These are phyloP conservation scores for Epicoccum nigrum DNA, from an alignment of 2,329 filamentous ascomycete species.

Conservation along the genomic window DNA sequence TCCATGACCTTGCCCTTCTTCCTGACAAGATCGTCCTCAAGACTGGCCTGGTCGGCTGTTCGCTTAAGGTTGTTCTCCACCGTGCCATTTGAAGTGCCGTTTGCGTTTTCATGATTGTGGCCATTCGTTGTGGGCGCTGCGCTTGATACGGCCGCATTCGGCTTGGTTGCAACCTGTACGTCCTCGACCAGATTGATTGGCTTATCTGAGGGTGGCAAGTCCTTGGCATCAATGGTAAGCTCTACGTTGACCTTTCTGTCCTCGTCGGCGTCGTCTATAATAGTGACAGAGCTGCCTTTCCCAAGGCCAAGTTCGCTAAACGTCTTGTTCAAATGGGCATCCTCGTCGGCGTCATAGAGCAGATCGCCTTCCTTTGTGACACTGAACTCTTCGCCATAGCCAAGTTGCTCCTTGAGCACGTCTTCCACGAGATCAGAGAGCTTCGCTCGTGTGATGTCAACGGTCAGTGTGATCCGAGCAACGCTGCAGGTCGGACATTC, in stretches of 20 bases:
- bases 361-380: conserved; percentile 73
- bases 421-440: conserved; percentile 79
- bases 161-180: conserved; percentile 56
- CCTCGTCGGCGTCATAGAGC: conserved; percentile 89
- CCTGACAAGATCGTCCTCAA: conserved; percentile 43
- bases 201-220: conserved; percentile 53
- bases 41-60: conserved; percentile 50
- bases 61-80: conserved; percentile 47
- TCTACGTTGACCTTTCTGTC: conserved; percentile 80
- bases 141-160: conserved; percentile 40
- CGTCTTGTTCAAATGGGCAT: conserved; percentile 82
- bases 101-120: conserved; percentile 27
- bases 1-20: conserved; percentile 52
- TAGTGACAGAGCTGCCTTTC: conserved; percentile 75
- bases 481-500: conserved; percentile 84
- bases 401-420: conserved; percentile 71
- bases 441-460: conserved; percentile 74
- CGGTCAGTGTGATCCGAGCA: conserved; percentile 68
- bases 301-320: conserved; percentile 78
- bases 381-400: conserved; percentile 81
- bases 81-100: conserved; percentile 37
- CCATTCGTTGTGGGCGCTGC: conserved; percentile 37
- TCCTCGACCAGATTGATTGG: conserved; percentile 59
- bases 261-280: conserved; percentile 83
- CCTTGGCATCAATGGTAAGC: conserved; percentile 68